Evolutionary conservation across 2,329 filamentous ascomycete species (phyloP), one percentile per base, ranked within the genome.

Genomic region (Xylaria sp.): DNA sequence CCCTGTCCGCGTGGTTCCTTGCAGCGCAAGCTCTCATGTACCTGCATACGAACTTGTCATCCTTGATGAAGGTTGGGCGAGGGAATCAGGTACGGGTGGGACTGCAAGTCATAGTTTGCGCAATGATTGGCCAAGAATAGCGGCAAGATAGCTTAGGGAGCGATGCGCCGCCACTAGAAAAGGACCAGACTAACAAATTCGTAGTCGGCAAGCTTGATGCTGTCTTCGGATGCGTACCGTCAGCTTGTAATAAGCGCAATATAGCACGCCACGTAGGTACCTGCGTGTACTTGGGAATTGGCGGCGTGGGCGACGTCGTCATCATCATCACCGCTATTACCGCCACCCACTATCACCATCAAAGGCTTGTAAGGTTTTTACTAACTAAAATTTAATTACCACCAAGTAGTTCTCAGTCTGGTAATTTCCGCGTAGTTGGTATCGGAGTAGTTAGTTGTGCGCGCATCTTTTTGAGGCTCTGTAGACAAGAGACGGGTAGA

Each of bases 41-140:
- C 67, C 67, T 69, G 67, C 67, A 67, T 69, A 57, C 49, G 51
- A 65, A 64, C 56, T 54, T 54, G 56, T 58, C 59, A 58, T 58
- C 42, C 28, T 49, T 33, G 36, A 56, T 28, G 53, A 58, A 6
- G 62, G 51, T 66, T 49, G 58, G 58, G 63, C n/a, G 48, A 4
- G 42, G 48, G 36, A 48, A 62, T 17, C 36, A 53, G 57, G 66
- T 23, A 56, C 56, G 17, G 10, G 33, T 57, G 53, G 36, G 36
- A 57, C 40, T 42, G n/a, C 20, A 38, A 51, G 31, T 49, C 33
- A n/a, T 46, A 26, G 48, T 26, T 13, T 5, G 15, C 48, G 7
- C 23, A 31, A 51, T 51, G 66, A 61, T 68, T 65, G 66, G 61
- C 51, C 26, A n/a, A 15, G 57, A 38, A 51, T 40, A 40, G 40